A percentile compares a stretch with the other conserved stretches of the same genome.
These are phyloP conservation scores for Mercurialis annua DNA, from an alignment of 345 rosid species.

Conservation along the genomic window DNA sequence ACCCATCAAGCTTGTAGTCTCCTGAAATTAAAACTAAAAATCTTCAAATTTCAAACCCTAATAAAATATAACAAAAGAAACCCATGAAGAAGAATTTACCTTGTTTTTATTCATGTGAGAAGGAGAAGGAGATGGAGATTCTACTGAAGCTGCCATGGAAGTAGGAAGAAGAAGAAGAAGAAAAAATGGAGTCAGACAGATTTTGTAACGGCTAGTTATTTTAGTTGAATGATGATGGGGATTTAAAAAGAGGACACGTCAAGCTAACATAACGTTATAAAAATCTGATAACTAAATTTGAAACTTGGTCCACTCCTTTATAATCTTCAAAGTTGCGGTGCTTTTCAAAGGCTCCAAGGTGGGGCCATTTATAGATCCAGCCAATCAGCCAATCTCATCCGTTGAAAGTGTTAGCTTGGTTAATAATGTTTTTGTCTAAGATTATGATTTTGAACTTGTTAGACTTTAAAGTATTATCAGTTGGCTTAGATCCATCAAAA, in stretches of 20 bases:
- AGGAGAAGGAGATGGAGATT: slow-evolving; percentile 46
- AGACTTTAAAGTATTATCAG: not conserved
- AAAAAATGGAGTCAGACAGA: not conserved
- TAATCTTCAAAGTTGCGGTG: not conserved
- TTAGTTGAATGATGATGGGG: not conserved
- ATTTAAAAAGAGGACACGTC: not conserved
- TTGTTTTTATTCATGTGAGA: slow-evolving; percentile 31
- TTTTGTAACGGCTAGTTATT: slow-evolving; percentile 22
- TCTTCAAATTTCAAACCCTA: not conserved
- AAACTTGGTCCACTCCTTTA: slow-evolving; percentile 3
- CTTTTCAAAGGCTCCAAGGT: slow-evolving; percentile 10
- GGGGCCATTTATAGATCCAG: not conserved
- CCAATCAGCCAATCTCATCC: too few relatives aligned
- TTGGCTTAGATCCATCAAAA: not conserved
- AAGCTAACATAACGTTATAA: slow-evolving; percentile 17
- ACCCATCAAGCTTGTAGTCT: slow-evolving; percentile 6
- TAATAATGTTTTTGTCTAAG: not conserved
- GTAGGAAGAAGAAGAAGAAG: slow-evolving; percentile 2
- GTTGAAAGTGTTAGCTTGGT: too few relatives aligned
- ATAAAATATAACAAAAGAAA: not conserved
- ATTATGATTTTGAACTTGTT: not conserved
- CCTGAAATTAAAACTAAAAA: slow-evolving; percentile 12
- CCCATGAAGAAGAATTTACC: slow-evolving; percentile 19
- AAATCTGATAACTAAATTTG: not conserved
- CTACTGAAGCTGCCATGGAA: slow-evolving; percentile 52